Base-by-base conservation (phyloP, 768 basidiomycete species). In the Russula compacta region DNA sequence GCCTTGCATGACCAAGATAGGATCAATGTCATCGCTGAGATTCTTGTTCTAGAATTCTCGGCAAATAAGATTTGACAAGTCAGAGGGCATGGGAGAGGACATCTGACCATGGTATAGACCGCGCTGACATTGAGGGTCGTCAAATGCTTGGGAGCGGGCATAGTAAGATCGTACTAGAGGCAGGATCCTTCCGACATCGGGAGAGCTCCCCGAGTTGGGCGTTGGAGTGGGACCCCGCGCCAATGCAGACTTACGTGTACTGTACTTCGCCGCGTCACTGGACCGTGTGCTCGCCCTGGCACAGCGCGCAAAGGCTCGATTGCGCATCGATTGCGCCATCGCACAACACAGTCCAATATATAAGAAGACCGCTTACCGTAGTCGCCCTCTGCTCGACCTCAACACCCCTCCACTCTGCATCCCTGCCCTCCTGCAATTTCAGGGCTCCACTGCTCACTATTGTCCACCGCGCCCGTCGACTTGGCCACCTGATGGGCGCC, bases 1-100 rank as follows among this genome's bases (percentile, higher is more conserved):
- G 47, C 88, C 88, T 70, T 91, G 89, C 6, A 85, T 29, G 24
- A 29, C 24, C 24, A 91, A 80, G 61, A 92, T 84, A 21, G 75
- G 75, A 54, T 89, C 87, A 5, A 77, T 77, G 38, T 69, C 66
- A 66, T 84, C 86, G 47, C 83, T 85, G 57, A 87, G 76, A 2
- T 75, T 50, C 72, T 85, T 88, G 76, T 86, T 89, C 89, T 89
- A 60, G 51, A 32, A 29, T 11, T 29, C 35, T 15, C 14, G 29
- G 33, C 24, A 32, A 11, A 11, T 32, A 4, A 32, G 21, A 35
- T 51, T 49, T 29, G 24, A 3, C 24, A 29, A 29, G 24, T 29
- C 3, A 3, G 24, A 29, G 24, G 24, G 24, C 24, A 29, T 29
- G 24, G 24, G 24, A 29, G 24, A 29, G 24, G 24, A 29, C 24